Base-by-base conservation (phyloP, 2,329 filamentous ascomycete species). In the Hypoxylon sp. region DNA sequence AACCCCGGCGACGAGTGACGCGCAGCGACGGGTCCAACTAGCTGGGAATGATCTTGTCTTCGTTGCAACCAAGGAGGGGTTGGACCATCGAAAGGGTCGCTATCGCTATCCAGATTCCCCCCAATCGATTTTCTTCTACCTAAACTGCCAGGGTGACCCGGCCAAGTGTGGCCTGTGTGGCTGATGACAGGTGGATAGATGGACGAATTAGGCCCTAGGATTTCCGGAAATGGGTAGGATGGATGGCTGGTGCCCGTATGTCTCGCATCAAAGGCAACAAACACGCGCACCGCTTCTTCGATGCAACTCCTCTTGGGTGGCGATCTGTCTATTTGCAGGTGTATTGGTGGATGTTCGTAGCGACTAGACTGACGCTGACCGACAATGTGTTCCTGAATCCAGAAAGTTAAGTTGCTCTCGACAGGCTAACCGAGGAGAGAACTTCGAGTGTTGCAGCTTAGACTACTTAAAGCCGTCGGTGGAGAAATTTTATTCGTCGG, bases 231-330 rank as follows among this genome's bases (percentile, higher is more conserved):
- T 48, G 49, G 45, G 52, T 53, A 16, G 52, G 56, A 41, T 54
- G 49, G 35, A 53, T 53, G 52, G 52, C 49, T 46, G 51, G 46
- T 49, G 56, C 40, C 42, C 46, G 42, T 57, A 51, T 59, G 56
- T 57, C 49, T 57, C 53, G 53, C 53, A 54, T 57, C 27, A 55
- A 56, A 46, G 51, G 55, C 35, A 55, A 42, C 55, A 58, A 58
- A 51, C 56, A 53, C 49, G 36, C 46, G 40, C 50, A 53, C 36
- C 49, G 43, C 44, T 51, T 45, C 34, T 56, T 48, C 32, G 46
- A 52, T 54, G 53, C 53, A 57, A 56, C 50, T 54, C 38, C 51
- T 51, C 16, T n/a, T n/a, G n/a, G n/a, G 45, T 30, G 31, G 19
- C 34, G 42, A 57, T 57, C 56, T 49, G 29, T 48, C 52, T 56